Conservation (phyloP, 208 protist species). For the Trichomonas vaginalis region DNA sequence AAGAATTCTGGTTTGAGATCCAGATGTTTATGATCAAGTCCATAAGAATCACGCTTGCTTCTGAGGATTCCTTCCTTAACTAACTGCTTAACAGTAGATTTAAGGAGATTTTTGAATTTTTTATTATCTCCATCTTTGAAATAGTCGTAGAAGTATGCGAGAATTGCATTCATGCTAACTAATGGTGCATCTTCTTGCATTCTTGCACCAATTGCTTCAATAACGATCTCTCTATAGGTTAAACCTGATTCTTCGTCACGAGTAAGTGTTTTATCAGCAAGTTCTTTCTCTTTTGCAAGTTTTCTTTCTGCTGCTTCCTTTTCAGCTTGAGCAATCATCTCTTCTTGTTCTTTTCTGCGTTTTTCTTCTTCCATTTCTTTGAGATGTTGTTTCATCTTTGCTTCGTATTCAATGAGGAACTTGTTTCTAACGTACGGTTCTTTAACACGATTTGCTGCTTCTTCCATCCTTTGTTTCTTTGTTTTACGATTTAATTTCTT, state of each 20-base stretch:
- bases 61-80: not conserved
- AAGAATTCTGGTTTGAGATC: not conserved
- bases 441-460: not conserved
- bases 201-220: not conserved
- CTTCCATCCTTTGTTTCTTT: not conserved
- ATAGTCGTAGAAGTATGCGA: not conserved
- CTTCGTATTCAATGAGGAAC: not conserved
- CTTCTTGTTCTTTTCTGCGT: not conserved
- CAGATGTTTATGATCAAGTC: not conserved
- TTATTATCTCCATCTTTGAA: not conserved
- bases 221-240: not conserved
- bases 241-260: not conserved
- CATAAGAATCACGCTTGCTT: not conserved
- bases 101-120: not conserved
- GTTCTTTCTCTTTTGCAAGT: not conserved
- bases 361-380: not conserved
- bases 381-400: not conserved
- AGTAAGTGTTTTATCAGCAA: not conserved
- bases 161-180: not conserved
- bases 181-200: not conserved
- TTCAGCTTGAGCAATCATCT: not conserved
- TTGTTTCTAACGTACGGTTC: not conserved
- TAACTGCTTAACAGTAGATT: not conserved
- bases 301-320: not conserved
- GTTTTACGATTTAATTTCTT: not conserved